phyloP scores from a whole-genome alignment of 306 rosid genomes.

The Rubus parviflorus region DNA sequence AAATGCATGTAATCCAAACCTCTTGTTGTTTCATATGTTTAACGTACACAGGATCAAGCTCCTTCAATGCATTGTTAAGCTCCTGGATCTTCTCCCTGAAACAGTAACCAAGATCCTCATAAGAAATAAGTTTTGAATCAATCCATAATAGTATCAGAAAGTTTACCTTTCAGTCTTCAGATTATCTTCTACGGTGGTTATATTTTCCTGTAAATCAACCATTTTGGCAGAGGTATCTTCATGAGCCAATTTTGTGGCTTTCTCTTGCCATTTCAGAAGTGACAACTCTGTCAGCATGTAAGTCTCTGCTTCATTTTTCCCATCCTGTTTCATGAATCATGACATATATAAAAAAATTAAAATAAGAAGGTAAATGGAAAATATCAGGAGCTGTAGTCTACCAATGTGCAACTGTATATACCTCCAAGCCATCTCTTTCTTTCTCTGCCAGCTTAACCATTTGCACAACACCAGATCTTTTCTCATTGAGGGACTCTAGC shows the following conservation, averaged over 20 bases:
- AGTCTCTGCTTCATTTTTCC: slow-evolving; percentile 83
- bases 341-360: slow-evolving; percentile 9
- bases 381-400: neutral
- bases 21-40: slow-evolving; percentile 61
- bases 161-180: slow-evolving; percentile 72
- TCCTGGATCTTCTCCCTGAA: slow-evolving; percentile 76
- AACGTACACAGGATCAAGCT: slow-evolving; percentile 72
- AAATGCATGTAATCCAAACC: slow-evolving; percentile 46
- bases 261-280: slow-evolving; percentile 88
- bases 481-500: slow-evolving; percentile 83
- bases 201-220: slow-evolving; percentile 49
- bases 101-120: neutral
- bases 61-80: slow-evolving; percentile 57
- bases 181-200: slow-evolving; percentile 62
- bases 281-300: slow-evolving; percentile 79
- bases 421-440: slow-evolving; percentile 94
- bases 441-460: slow-evolving; percentile 98
- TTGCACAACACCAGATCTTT: slow-evolving; percentile 89
- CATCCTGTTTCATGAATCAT: slow-evolving; percentile 51
- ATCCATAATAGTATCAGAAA: slow-evolving; percentile 11
- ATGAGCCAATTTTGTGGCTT: slow-evolving; percentile 73
- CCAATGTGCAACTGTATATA: slow-evolving; percentile 19
- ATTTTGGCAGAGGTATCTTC: slow-evolving; percentile 59
- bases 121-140: neutral
- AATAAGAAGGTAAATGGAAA: slow-evolving; percentile 12